Conservation (phyloP, 106 monocot genomes). For the Allium fistulosum region DNA sequence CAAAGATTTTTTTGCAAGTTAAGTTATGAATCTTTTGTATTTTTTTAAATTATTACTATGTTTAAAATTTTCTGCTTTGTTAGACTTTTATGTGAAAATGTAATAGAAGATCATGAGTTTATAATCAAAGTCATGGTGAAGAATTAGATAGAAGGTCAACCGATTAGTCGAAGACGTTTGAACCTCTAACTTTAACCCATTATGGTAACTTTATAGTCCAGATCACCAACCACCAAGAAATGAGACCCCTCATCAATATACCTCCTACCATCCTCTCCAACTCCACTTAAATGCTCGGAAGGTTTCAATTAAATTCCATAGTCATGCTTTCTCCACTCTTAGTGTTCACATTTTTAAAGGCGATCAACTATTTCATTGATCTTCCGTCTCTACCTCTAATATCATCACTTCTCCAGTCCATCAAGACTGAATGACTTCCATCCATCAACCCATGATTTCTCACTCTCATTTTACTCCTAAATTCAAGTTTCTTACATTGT, state of each 20-base stretch:
- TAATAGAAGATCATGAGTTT: too few species aligned
- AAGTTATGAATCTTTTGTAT: too few species aligned
- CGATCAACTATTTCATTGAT: constrained; percentile 60
- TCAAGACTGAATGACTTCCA: constrained; percentile 63
- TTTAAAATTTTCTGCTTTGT: too few species aligned
- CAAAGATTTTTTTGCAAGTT: too few species aligned
- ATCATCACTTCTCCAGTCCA: constrained; percentile 28
- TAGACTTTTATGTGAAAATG: too few species aligned
- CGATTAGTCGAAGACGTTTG: too few species aligned
- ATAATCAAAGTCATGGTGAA: too few species aligned
- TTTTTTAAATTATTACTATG: too few species aligned
- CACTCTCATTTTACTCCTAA: constrained; percentile 43
- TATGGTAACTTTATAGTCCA: constrained; percentile 33
- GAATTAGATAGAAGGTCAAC: too few species aligned
- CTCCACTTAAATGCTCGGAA: constrained; percentile 50
- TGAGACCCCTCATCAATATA: constrained; percentile 56
- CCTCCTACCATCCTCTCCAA: constrained; percentile 41
- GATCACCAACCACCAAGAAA: constrained; percentile 48
- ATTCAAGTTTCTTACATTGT: constrained; percentile 33
- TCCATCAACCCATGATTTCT: constrained; percentile 57
- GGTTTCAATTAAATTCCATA: constrained; percentile 41
- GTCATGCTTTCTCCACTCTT: constrained; percentile 24
- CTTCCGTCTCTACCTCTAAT: neutral
- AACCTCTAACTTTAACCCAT: neutral
- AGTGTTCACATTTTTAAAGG: constrained; percentile 44